Evolutionary conservation across 225 moss, liverwort and hornwort genomes (phyloP).

Genomic region (Takakia lepidozioides): DNA sequence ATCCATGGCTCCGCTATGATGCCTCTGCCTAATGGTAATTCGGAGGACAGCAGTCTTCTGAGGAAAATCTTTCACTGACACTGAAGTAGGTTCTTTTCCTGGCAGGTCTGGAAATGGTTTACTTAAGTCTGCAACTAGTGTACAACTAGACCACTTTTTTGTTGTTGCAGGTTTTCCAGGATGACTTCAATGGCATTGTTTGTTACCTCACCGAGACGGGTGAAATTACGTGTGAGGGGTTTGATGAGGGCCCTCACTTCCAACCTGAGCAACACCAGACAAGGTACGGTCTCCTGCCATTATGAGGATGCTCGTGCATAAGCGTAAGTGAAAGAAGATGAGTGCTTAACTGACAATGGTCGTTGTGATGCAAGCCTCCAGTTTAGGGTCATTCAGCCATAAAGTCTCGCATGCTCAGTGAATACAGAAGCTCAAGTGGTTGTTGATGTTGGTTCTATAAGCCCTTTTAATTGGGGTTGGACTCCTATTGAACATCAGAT

Average conservation of each 20-base stretch:
- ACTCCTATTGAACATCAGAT: neutral
- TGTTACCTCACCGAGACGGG: constrained; percentile 57
- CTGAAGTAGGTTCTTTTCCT: too few species aligned
- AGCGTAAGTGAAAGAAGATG: neutral
- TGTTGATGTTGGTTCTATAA: neutral
- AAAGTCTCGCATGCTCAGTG: neutral
- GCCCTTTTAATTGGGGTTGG: neutral
- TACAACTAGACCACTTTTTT: neutral
- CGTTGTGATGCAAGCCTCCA: neutral
- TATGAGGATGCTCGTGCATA: neutral
- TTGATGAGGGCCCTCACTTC: constrained; percentile 87
- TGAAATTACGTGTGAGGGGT: constrained; percentile 69
- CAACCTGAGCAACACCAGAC: constrained; percentile 36
- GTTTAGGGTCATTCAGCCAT: neutral
- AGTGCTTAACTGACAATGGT: neutral
- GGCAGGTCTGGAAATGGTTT: too few species aligned
- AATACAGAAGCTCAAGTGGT: neutral
- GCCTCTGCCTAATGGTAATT: too few species aligned
- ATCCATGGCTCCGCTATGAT: too few species aligned
- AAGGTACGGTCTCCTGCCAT: neutral
- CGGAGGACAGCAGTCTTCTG: too few species aligned
- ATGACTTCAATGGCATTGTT: constrained; percentile 54
- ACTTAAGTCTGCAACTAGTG: too few species aligned
- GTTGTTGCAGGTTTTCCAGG: constrained; percentile 46
- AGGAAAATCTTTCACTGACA: neutral